Evolutionary conservation across 805 yeast genomes (phyloP).

Genomic region (Metschnikowia colocasiae): DNA sequence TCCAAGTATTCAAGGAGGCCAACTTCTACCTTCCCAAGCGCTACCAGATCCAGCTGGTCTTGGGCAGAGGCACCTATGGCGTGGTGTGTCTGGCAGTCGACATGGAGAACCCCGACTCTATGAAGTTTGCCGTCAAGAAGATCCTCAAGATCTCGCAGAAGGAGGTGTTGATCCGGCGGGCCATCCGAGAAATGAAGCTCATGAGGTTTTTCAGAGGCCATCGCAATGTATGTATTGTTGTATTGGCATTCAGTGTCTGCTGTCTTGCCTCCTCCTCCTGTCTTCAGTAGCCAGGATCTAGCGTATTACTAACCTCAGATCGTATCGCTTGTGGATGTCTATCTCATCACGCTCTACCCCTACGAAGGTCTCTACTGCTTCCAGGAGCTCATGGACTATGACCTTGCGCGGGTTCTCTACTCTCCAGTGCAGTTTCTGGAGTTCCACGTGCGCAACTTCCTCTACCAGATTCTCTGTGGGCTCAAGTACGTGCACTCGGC

Average conservation of each 20-base stretch:
- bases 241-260: no score
- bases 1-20: constrained; percentile 15
- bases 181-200: constrained; percentile 76
- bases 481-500: constrained; percentile 87
- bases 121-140: constrained; percentile 73
- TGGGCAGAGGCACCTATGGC: constrained; percentile 88
- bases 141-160: constrained; percentile 65
- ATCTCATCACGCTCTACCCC: constrained; percentile 59
- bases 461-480: constrained; percentile 83
- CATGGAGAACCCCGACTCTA: constrained; percentile 26
- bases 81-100: constrained; percentile 75
- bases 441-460: constrained; percentile 70
- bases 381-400: constrained; percentile 82
- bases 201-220: constrained; percentile 86
- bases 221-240: constrained; percentile 47
- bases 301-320: constrained; percentile 41
- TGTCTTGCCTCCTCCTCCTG: not conserved
- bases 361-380: constrained; percentile 86
- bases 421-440: constrained; percentile 77
- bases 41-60: constrained; percentile 52
- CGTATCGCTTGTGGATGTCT: constrained; percentile 68
- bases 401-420: constrained; percentile 75
- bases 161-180: constrained; percentile 69
- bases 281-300: not conserved
- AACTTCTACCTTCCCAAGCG: constrained; percentile 60